Evolutionary conservation across 2,329 filamentous ascomycete species (phyloP).

Genomic region (Fusarium nematophilum): DNA sequence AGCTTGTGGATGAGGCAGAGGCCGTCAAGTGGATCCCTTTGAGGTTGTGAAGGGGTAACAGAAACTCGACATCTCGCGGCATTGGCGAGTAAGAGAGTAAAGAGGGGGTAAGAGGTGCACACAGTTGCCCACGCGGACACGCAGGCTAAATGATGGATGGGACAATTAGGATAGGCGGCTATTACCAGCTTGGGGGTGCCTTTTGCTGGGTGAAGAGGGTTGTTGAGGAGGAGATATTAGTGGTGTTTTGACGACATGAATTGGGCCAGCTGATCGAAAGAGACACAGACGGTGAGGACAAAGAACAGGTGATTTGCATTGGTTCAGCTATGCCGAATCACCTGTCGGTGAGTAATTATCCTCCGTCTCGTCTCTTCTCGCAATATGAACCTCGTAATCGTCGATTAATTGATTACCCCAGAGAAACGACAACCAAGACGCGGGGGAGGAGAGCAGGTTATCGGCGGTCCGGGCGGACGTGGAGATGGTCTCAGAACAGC

Average conservation of each 20-base stretch:
- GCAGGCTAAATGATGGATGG: slow-evolving; percentile 12
- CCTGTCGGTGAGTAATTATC: not conserved
- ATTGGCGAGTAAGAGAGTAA: slow-evolving; percentile 41
- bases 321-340: not conserved
- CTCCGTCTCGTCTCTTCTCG: no score
- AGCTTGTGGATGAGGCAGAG: slow-evolving; percentile 39
- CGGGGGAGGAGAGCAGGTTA: slow-evolving; percentile 5
- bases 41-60: slow-evolving; percentile 47
- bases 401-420: slow-evolving; percentile 33
- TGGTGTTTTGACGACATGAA: slow-evolving; percentile 25
- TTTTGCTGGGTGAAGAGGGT: not conserved
- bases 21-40: slow-evolving; percentile 45
- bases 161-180: slow-evolving; percentile 7
- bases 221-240: not conserved
- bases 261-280: slow-evolving; percentile 1
- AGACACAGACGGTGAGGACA: slow-evolving; percentile 4
- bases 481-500: slow-evolving; percentile 17
- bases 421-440: slow-evolving; percentile 26
- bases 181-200: not conserved
- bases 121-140: slow-evolving; percentile 26
- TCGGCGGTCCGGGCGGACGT: slow-evolving; percentile 2
- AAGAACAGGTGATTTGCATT: slow-evolving; percentile 5
- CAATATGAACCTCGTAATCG: no score
- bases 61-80: slow-evolving; percentile 43
- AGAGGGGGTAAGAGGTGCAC: slow-evolving; percentile 28